Evolutionary conservation across 208 protist species (phyloP).

Genomic region (Trypanosomatidae sp.): DNA sequence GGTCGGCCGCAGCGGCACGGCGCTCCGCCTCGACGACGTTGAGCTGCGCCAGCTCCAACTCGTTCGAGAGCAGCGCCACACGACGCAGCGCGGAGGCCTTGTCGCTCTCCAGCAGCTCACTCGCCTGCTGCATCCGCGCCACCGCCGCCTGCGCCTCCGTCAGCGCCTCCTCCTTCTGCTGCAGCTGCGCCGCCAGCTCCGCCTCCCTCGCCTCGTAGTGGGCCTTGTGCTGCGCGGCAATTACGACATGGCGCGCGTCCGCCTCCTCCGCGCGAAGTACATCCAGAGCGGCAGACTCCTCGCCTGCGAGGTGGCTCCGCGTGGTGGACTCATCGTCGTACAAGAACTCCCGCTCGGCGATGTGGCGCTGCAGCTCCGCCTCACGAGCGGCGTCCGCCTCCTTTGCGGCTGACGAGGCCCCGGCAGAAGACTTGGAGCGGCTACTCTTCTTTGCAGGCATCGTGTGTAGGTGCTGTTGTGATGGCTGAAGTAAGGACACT

Average conservation of each 20-base stretch:
- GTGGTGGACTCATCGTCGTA: slow-evolving; percentile 50
- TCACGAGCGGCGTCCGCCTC: slow-evolving; percentile 44
- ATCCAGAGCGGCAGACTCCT: slow-evolving; percentile 50
- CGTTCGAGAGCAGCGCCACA: slow-evolving; percentile 57
- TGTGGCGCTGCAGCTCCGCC: slow-evolving; percentile 40
- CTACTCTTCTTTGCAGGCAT: slow-evolving; percentile 46
- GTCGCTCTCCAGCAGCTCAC: slow-evolving; percentile 53
- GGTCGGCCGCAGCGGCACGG: slow-evolving; percentile 16
- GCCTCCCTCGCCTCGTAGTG: slow-evolving; percentile 51
- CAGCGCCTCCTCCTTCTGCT: slow-evolving; percentile 15
- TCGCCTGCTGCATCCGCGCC: slow-evolving; percentile 44
- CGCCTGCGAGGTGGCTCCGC: slow-evolving; percentile 60
- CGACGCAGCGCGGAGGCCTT: slow-evolving; percentile 64
- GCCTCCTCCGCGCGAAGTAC: slow-evolving; percentile 41
- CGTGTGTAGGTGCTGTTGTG: slow-evolving; percentile 10
- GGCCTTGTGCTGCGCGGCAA: slow-evolving; percentile 37
- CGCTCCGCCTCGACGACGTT: slow-evolving; percentile 39
- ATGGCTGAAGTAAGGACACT: not conserved
- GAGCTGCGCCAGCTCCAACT: slow-evolving; percentile 76
- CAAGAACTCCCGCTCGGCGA: slow-evolving; percentile 48
- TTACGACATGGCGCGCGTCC: slow-evolving; percentile 45
- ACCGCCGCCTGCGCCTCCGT: slow-evolving; percentile 23
- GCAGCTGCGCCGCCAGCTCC: slow-evolving; percentile 36
- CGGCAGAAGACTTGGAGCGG: slow-evolving; percentile 26
- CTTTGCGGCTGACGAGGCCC: slow-evolving; percentile 18